Base-by-base conservation (phyloP, 805 yeast species). In the Torulaspora indica region DNA sequence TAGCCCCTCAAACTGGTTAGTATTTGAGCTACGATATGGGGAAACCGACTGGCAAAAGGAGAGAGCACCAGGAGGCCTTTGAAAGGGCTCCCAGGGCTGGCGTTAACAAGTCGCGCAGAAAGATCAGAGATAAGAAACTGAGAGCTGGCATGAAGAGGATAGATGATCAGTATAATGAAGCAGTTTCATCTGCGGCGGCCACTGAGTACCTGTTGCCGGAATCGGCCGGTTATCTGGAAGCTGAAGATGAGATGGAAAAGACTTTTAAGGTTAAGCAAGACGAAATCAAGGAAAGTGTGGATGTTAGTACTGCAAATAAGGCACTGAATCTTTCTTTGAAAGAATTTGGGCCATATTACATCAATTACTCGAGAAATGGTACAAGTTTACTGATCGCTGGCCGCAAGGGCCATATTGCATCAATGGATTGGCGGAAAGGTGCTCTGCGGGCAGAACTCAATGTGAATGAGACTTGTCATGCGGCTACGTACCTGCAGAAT, bases 361-460 rank as follows among this genome's bases (percentile, higher is more conserved):
- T 85, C 8, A 89, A 91, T 63, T 93, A 83, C 63, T 77, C 93
- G 2, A 74, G 91, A 64, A 88, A 88, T 55, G 98, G 99, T 43
- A 79, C 96, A 49, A 83, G 82, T 51, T 64, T 93, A 38, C 72
- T 93, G 28, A 69, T 93, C 17, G 93, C 90, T 8, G 99, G 99
- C 14, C 74, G 74, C 38, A 88, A 87, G 62, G 99, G 99, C 3
- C 98, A 93, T 70, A 79, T 93, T 40, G 98, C 98, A 0, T 79
- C 93, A 2, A 82, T 93, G 73, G 96, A 93, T 68, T 93, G 98
- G 97, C 79, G 95, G 61, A 78, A 80, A 31, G 98, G 98, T 10
- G 73, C 71, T 31, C 68, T 91, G 27, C 82, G 80, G 49, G 81
- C 95, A 35, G 99, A 93, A 64, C 64, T 93, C 43, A 79, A 86